Base-by-base conservation (phyloP, 257 asterid species). In the Orobanche coerulescens region DNA sequence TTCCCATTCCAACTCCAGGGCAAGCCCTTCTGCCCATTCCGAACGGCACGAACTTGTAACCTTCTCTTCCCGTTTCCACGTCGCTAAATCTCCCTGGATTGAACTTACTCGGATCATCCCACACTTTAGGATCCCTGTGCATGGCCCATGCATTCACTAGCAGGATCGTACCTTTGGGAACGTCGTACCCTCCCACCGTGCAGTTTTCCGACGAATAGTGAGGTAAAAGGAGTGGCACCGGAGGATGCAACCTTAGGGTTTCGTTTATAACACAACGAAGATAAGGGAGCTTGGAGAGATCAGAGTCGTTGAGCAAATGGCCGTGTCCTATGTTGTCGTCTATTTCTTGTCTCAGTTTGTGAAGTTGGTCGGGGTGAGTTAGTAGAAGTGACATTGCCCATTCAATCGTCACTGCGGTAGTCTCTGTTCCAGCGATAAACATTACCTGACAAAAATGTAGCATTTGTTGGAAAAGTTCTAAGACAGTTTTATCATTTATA, bases 1-100 rank as follows among this genome's bases (percentile, higher is more conserved):
- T 10, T 0, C 75, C 88, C 83, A 84, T 61, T 1, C 26, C 66
- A 4, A 65, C 61, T 18, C 86, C 93, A 1, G 93, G 81, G 36
- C 86, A 84, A 0, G 84, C 81, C 68, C 93, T 70, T 39, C 93
- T 75, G 24, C 93, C 93, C 42, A 65, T 39, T 24, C 86, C 88
- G 33, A 84, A 84, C 0, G 93, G 84, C 31, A 84, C 37, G 20
- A 79, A 81, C 24, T 67, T 71, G 18, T 43, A 51, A 2, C 76
- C 79, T 50, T 75, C 79, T 28, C 39, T 49, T 20, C 44, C 84
- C 8, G 19, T 39, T 10, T 78, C 79, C 51, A 25, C 30, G 4
- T 7, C 71, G 51, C 51, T 48, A 33, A 81, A 79, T 62, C 93
- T 64, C 75, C 70, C 83, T 0, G 88, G 86, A 9, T 43, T 61